Evolutionary conservation across 805 yeast species (phyloP), one percentile per base, ranked within the genome.

Genomic region (Zygoascus biomembranicola): DNA sequence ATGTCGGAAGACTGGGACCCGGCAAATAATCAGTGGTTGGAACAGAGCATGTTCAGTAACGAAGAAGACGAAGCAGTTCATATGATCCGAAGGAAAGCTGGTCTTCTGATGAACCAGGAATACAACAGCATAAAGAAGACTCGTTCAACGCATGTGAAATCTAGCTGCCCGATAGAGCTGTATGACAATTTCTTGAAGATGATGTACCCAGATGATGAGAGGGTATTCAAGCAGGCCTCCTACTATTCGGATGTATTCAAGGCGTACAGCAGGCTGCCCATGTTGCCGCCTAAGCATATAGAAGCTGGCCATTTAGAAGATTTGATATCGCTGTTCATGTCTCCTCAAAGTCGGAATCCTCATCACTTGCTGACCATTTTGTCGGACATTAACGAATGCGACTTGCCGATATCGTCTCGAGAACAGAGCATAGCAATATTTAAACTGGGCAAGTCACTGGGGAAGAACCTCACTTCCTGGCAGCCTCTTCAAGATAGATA

Each of bases 201-300:
- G 16, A 52, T 67, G 41, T 61, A 61, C 43, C 49, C 52, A 5
- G 37, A 14, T 10, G 35, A 26, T 10, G 51, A 53, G 11, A 31
- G 20, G 5, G 46, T 45, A 3, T 46, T 46, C 26, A 32, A 32
- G 6, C 41, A 16, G 20, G 8, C 23, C 10, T n/a, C 16, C 8
- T 45, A 53, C 41, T 58, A 57, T 44, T 45, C 50, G 13, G 32
- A 44, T n/a, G 51, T 68, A 8, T 65, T 53, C 42, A 45, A 54
- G 1, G 62, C 62, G 2, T 70, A 69, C 55, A 42, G 60, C 13
- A 28, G 50, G 1, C 52, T 72, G 5, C 76, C 76, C 2, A 44
- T 55, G 18, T 73, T 71, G 11, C 65, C 66, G 32, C 71, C 73
- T 5, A 49, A 57, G 13, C 63, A 64, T 44, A 61, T 72, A 18